These are phyloP conservation scores for Amorphotheca resinae DNA, from an alignment of 495 filamentous ascomycete genomes.

Conservation along the genomic window DNA sequence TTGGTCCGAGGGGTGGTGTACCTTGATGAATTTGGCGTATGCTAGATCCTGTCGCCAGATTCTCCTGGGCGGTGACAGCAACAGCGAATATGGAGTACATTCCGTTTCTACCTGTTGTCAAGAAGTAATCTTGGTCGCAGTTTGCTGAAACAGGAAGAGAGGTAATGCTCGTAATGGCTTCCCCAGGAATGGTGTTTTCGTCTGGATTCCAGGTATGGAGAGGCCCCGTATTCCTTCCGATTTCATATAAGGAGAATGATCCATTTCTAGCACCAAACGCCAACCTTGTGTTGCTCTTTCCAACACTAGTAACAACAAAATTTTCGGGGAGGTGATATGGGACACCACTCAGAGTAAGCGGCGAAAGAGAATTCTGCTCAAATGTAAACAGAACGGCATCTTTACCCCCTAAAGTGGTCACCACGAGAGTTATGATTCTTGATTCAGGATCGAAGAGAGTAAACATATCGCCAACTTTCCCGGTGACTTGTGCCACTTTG, in stretches of 20 bases:
- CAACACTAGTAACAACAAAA: conserved; percentile 18
- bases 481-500: conserved; percentile 11
- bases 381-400: conserved; percentile 15
- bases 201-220: not conserved
- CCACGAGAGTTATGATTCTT: conserved; percentile 6
- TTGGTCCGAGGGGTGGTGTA: conserved; percentile 45
- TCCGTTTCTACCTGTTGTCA: conserved; percentile 67
- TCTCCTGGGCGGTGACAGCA: not conserved
- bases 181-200: conserved; percentile 23
- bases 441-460: conserved; percentile 1
- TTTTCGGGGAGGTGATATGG: conserved; percentile 7
- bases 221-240: conserved; percentile 7
- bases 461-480: conserved; percentile 37
- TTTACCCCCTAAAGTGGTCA: conserved; percentile 15
- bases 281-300: conserved; percentile 22
- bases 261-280: conserved; percentile 59
- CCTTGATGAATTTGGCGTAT: conserved; percentile 14
- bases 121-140: conserved; percentile 28
- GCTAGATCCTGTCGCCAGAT: not conserved
- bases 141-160: conserved; percentile 20
- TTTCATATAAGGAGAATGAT: conserved; percentile 40
- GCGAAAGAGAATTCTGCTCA: conserved; percentile 7
- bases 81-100: conserved; percentile 48
- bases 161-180: conserved; percentile 58
- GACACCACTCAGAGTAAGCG: not conserved